Percentiles rank a stretch among this genome's conserved stretches.
phyloP scores from a whole-genome alignment of 768 basidiomycete genomes.

The Clathrus columnatus region DNA sequence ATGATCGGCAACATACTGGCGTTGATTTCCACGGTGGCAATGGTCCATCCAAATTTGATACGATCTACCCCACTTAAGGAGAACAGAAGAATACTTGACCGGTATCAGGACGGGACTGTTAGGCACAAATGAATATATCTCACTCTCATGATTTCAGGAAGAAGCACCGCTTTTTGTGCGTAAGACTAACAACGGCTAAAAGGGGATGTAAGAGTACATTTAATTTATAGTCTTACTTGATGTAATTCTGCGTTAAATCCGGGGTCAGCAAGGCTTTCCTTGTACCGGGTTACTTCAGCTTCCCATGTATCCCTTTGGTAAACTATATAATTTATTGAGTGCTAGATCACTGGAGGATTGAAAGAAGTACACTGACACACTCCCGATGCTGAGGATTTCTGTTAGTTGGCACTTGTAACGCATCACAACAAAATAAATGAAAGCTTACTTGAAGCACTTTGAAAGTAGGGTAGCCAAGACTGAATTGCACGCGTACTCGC shows the following conservation, averaged over 20 bases:
- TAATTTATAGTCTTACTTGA: not conserved
- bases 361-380: not conserved
- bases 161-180: conserved; percentile 2
- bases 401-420: too few relatives aligned
- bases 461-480: conserved; percentile 3
- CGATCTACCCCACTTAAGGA: not conserved
- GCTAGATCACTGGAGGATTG: not conserved
- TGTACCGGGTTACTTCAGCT: not conserved
- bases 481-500: not conserved
- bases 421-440: too few relatives aligned
- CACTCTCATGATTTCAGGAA: conserved; percentile 4
- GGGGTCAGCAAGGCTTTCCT: not conserved
- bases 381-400: not conserved
- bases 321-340: not conserved
- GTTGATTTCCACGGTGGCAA: not conserved
- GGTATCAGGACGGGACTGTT: not conserved
- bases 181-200: not conserved
- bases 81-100: not conserved
- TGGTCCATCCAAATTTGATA: not conserved
- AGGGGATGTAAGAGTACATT: not conserved
- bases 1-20: not conserved
- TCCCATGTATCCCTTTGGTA: not conserved
- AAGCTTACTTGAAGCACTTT: too few relatives aligned
- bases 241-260: not conserved
- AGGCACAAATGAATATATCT: not conserved